phyloP scores from a whole-genome alignment of 2,329 filamentous ascomycete genomes.

The Rachicladosporium sp. region DNA sequence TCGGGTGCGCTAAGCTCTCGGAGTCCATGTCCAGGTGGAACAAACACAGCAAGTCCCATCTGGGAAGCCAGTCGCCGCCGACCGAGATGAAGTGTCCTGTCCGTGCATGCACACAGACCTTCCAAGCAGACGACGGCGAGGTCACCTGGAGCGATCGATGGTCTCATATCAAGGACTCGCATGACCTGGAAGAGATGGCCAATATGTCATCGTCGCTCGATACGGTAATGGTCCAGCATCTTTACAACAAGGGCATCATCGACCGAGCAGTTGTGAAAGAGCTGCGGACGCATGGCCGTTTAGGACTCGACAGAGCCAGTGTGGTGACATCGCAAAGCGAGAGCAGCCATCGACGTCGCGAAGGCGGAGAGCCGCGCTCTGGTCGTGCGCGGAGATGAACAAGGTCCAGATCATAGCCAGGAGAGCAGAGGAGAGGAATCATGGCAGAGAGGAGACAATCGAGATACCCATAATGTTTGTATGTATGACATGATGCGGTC shows the following conservation, averaged over 20 bases:
- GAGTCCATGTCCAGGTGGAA: conserved; percentile 8
- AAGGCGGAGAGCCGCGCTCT: too few species aligned
- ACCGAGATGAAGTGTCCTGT: conserved; percentile 10
- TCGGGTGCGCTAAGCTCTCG: conserved; percentile 8
- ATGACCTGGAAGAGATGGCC: conserved; percentile 3
- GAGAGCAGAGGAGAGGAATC: too few species aligned
- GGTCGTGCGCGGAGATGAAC: too few species aligned
- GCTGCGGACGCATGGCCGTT: conserved; percentile 7
- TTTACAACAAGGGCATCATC: conserved; percentile 9
- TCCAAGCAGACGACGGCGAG: conserved; percentile 3
- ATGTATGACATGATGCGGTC: too few species aligned
- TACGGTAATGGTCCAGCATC: conserved; percentile 7
- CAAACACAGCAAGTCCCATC: conserved; percentile 9
- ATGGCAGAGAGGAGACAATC: too few species aligned
- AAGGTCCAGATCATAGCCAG: too few species aligned
- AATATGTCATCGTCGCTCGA: conserved; percentile 1
- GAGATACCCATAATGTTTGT: too few species aligned
- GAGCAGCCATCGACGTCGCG: background rate
- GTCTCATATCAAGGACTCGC: conserved; percentile 7
- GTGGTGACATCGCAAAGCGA: conserved; percentile 1
- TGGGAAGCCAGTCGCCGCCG: conserved; percentile 7
- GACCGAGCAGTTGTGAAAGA: conserved; percentile 8
- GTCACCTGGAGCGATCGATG: conserved; percentile 10
- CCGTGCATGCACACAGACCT: conserved; percentile 4
- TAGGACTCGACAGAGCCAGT: conserved; percentile 4